Percentiles rank a stretch among this genome's conserved stretches.
phyloP scores from a whole-genome alignment of 2,329 filamentous ascomycete genomes.

The Aspergillus terreus region DNA sequence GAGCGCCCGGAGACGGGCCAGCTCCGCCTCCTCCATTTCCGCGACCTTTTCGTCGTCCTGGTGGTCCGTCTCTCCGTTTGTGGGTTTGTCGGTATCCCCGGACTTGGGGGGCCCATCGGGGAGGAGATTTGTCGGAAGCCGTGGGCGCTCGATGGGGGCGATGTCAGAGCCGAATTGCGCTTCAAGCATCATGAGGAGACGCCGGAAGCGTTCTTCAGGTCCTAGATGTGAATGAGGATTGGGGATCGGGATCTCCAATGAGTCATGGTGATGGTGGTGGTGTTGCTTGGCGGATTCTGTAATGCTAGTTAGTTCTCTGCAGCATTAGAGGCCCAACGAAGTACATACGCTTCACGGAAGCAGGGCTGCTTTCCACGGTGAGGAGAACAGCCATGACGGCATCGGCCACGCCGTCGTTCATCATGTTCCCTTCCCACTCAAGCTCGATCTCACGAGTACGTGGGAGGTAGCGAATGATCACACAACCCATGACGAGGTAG shows the following conservation, averaged over 20 bases:
- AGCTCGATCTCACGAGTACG: constrained; percentile 76
- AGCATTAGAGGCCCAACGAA: no score
- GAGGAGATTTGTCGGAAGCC: constrained; percentile 26
- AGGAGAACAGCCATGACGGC: constrained; percentile 90
- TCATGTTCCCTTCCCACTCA: constrained; percentile 96
- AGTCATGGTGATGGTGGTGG: constrained; percentile 36
- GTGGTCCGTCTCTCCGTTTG: constrained; percentile 28
- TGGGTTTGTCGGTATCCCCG: constrained; percentile 12
- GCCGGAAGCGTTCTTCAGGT: constrained; percentile 72
- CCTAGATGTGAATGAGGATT: constrained; percentile 73
- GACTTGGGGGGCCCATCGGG: constrained; percentile 15
- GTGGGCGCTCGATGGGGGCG: constrained; percentile 67
- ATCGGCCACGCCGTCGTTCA: constrained; percentile 98
- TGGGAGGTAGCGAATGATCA: constrained; percentile 72
- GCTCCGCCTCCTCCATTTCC: constrained; percentile 61
- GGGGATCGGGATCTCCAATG: constrained; percentile 41
- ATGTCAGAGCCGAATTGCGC: constrained; percentile 92
- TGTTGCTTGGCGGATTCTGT: constrained; percentile 59
- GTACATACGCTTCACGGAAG: constrained; percentile 76
- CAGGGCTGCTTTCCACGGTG: constrained; percentile 88
- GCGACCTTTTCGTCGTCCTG: constrained; percentile 47
- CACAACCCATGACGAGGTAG: constrained; percentile 81
- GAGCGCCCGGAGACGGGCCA: constrained; percentile 73
- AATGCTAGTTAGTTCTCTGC: no score
- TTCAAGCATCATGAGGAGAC: constrained; percentile 93